Percentiles rank a stretch among this genome's conserved stretches.
phyloP scores from a whole-genome alignment of 73 alveolate genomes.

The Loxodes magnus region DNA sequence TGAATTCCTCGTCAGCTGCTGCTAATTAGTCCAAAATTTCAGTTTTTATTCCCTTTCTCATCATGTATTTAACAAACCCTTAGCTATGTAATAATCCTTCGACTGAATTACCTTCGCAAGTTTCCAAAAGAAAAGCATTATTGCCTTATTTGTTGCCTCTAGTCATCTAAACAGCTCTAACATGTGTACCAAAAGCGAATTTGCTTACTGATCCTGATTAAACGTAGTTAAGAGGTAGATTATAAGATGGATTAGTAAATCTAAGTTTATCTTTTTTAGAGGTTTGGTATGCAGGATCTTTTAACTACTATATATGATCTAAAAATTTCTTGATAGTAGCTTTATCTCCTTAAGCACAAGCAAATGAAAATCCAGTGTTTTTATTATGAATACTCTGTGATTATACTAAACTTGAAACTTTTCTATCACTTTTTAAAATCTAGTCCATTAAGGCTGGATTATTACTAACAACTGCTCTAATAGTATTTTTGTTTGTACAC shows the following conservation, averaged over 20 bases:
- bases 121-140: constrained; percentile 89
- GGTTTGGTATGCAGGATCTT: no score
- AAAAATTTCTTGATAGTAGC: no score
- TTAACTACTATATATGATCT: no score
- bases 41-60: constrained; percentile 33
- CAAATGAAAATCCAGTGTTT: no score
- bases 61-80: constrained; percentile 25
- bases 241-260: no score
- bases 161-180: constrained; percentile 74
- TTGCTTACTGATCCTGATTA: constrained; percentile 67
- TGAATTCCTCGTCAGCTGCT: constrained; percentile 35
- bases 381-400: no score
- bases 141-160: constrained; percentile 95
- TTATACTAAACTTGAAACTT: no score
- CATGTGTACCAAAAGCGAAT: constrained; percentile 74
- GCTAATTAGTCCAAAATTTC: constrained; percentile 50
- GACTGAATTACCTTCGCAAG: constrained; percentile 14
- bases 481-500: constrained; percentile 22
- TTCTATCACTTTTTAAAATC: not conserved
- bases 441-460: not conserved
- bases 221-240: constrained; percentile 51
- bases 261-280: no score
- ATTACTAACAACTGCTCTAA: not conserved
- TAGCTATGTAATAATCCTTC: constrained; percentile 10
- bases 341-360: no score